Evolutionary conservation across 1,284 basidiomycete genomes (phyloP).

Genomic region (Sporisorium exsertum): DNA sequence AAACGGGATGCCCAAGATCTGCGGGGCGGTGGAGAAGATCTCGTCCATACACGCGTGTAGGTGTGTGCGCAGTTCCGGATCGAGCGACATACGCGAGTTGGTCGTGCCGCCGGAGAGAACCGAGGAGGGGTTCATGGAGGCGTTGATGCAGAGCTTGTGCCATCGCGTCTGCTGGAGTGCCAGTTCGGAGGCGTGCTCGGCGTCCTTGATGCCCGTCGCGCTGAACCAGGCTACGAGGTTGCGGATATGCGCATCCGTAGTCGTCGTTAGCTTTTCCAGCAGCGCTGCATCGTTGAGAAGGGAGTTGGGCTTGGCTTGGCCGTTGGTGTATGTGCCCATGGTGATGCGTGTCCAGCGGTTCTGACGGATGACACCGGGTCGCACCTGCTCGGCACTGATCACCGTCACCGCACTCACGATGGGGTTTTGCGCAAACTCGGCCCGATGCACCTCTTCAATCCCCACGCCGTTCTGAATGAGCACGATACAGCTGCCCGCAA

Average conservation of each 20-base stretch:
- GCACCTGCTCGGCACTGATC: conserved; percentile 70
- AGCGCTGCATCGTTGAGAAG: conserved; percentile 21
- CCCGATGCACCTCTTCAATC: conserved; percentile 70
- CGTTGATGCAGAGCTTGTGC: conserved; percentile 72
- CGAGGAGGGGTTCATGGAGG: conserved; percentile 71
- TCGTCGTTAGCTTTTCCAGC: conserved; percentile 17
- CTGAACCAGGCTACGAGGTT: conserved; percentile 65
- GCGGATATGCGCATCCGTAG: conserved; percentile 26
- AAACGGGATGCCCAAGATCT: conserved; percentile 68
- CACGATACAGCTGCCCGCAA: conserved; percentile 63
- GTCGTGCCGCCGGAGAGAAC: conserved; percentile 70
- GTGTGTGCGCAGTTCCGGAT: conserved; percentile 68
- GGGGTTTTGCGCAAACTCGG: conserved; percentile 65
- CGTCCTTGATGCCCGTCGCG: conserved; percentile 70
- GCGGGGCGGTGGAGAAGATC: conserved; percentile 69
- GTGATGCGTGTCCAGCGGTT: conserved; percentile 72
- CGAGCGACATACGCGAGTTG: conserved; percentile 70
- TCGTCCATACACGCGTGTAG: conserved; percentile 70
- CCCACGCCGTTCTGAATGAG: conserved; percentile 72
- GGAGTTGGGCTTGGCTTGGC: conserved; percentile 45
- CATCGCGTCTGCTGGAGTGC: conserved; percentile 71
- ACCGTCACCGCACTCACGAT: conserved; percentile 71
- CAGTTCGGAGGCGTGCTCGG: conserved; percentile 69
- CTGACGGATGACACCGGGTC: conserved; percentile 69
- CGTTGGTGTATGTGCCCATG: conserved; percentile 70